Evolutionary conservation across 2,329 filamentous ascomycete genomes (phyloP).

Genomic region (Ophiocordyceps unilateralis): DNA sequence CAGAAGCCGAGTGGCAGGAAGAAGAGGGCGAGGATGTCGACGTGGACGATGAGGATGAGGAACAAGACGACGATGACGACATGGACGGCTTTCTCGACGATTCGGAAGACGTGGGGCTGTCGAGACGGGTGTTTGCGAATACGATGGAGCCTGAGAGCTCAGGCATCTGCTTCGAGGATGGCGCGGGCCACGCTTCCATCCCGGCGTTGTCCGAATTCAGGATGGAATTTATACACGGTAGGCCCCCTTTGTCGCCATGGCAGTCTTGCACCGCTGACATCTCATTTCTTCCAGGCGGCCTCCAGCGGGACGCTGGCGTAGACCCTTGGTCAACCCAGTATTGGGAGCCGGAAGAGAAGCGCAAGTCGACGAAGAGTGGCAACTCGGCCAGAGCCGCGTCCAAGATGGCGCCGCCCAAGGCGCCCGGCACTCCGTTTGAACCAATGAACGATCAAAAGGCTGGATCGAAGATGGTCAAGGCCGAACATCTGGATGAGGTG

Average conservation of each 20-base stretch:
- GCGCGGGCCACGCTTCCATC: slow-evolving; percentile 25
- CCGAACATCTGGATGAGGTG: slow-evolving; percentile 22
- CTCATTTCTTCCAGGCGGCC: slow-evolving; percentile 18
- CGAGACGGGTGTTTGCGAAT: slow-evolving; percentile 41
- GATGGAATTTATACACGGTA: slow-evolving; percentile 61
- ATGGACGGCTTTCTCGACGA: slow-evolving; percentile 86
- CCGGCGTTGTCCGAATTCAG: slow-evolving; percentile 41
- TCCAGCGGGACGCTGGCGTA: slow-evolving; percentile 39
- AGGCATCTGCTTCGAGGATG: slow-evolving; percentile 71
- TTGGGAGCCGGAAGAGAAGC: slow-evolving; percentile 40
- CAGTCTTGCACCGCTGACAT: not conserved
- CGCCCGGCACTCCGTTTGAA: slow-evolving; percentile 19
- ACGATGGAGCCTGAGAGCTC: slow-evolving; percentile 62
- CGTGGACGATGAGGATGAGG: slow-evolving; percentile 52
- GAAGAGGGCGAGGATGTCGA: slow-evolving; percentile 52
- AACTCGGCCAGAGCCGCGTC: slow-evolving; percentile 3
- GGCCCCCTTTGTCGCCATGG: slow-evolving; percentile 11
- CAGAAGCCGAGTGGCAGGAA: slow-evolving; percentile 75
- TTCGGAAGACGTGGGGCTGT: slow-evolving; percentile 49
- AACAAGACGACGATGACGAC: slow-evolving; percentile 59
- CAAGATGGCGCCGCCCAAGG: slow-evolving; percentile 17
- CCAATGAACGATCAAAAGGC: slow-evolving; percentile 11
- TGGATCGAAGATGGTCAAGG: slow-evolving; percentile 16
- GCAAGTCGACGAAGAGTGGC: slow-evolving; percentile 6
- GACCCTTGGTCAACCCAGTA: slow-evolving; percentile 75